These are phyloP conservation scores for Lepiota venenata DNA, from an alignment of 768 basidiomycete genomes.

Conservation along the genomic window DNA sequence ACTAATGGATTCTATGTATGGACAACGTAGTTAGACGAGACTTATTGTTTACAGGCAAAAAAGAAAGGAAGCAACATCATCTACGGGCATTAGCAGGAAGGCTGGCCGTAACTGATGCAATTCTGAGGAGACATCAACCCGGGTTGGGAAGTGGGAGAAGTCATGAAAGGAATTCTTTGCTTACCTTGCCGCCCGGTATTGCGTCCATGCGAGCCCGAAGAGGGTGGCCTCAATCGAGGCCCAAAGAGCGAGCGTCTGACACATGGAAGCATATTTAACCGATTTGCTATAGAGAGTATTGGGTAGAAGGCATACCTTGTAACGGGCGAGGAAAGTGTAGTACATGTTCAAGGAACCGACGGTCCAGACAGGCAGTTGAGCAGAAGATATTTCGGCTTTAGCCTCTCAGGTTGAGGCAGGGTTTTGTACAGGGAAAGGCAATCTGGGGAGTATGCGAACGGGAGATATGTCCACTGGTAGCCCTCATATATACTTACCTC, in stretches of 20 bases:
- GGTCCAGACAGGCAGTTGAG: background rate
- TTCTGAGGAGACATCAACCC: background rate
- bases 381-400: background rate
- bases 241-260: conserved; percentile 33
- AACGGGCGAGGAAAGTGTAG: conserved; percentile 22
- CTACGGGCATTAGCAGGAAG: too few relatives aligned
- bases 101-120: background rate
- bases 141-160: background rate
- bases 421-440: too few relatives aligned
- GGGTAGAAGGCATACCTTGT: conserved; percentile 19
- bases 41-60: background rate
- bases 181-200: conserved; percentile 23
- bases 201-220: conserved; percentile 24
- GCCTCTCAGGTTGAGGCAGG: too few relatives aligned
- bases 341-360: conserved; percentile 16
- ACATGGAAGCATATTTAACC: background rate
- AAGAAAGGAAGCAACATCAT: background rate
- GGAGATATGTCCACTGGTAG: too few relatives aligned
- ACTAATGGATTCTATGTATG: background rate
- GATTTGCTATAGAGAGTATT: background rate
- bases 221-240: conserved; percentile 28
- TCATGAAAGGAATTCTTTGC: background rate
- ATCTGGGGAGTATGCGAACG: background rate
- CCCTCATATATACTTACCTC: too few relatives aligned
- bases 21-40: too few relatives aligned